phyloP scores from a whole-genome alignment of 805 yeast species.

The Metschnikowia cerradonensis region DNA sequence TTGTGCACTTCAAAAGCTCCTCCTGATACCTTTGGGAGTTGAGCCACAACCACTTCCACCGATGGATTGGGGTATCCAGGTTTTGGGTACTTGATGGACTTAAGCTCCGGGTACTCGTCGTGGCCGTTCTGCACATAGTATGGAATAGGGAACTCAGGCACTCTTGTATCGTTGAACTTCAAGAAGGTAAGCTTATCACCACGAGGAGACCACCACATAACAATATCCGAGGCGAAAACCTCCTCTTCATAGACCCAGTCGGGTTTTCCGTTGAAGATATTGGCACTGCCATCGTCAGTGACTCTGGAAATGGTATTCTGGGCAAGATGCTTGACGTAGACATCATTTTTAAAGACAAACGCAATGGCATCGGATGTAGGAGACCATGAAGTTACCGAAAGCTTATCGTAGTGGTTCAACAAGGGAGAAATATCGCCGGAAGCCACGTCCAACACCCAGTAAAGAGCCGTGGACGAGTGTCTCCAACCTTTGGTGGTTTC shows the following conservation, averaged over 20 bases:
- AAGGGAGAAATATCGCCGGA: constrained; percentile 14
- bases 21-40: constrained; percentile 11
- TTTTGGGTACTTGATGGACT: constrained; percentile 72
- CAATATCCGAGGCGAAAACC: constrained; percentile 64
- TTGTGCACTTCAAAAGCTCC: constrained; percentile 9
- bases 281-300: constrained; percentile 66
- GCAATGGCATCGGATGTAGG: constrained; percentile 67
- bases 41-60: constrained; percentile 36
- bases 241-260: constrained; percentile 97
- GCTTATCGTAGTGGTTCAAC: constrained; percentile 9
- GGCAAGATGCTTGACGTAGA: constrained; percentile 49
- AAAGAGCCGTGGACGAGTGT: constrained; percentile 17
- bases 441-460: constrained; percentile 18
- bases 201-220: constrained; percentile 84
- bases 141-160: constrained; percentile 69
- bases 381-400: constrained; percentile 56
- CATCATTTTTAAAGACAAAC: constrained; percentile 63
- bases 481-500: constrained; percentile 49
- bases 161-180: constrained; percentile 68
- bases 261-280: constrained; percentile 80
- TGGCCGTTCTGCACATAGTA: constrained; percentile 57
- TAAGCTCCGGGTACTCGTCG: constrained; percentile 41
- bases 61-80: constrained; percentile 75
- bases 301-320: constrained; percentile 39
- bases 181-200: constrained; percentile 63